A percentile compares a stretch with the other conserved stretches of the same genome.
These are phyloP conservation scores for Cicer chorassanicum DNA, from an alignment of 306 rosid species.

Conservation along the genomic window DNA sequence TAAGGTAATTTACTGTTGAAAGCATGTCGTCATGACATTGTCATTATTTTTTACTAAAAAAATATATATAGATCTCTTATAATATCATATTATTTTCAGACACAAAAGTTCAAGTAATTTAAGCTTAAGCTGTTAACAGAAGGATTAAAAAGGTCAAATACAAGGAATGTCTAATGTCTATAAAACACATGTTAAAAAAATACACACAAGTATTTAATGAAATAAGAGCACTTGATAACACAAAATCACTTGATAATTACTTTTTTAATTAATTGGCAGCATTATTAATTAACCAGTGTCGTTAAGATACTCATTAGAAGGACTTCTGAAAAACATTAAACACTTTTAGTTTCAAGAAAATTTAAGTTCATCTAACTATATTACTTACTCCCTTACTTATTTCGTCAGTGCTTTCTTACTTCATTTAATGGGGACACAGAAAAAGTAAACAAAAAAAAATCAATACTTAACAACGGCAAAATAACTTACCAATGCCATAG, in stretches of 20 bases:
- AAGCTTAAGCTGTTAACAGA: no score
- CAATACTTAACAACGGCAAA: not conserved
- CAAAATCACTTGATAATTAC: not conserved
- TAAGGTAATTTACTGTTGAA: no score
- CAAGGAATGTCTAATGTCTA: no score
- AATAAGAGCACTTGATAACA: not conserved
- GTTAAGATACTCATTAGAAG: not conserved
- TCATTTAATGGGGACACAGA: not conserved
- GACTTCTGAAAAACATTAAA: not conserved
- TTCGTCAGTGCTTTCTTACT: not conserved
- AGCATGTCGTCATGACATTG: no score
- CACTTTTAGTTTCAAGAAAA: not conserved
- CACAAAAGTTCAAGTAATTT: no score
- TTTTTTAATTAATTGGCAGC: not conserved
- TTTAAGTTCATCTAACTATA: not conserved
- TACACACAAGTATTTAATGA: not conserved
- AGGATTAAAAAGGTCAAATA: not conserved
- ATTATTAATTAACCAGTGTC: not conserved
- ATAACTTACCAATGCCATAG: slow-evolving; percentile 80
- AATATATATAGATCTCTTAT: no score
- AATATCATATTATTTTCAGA: no score
- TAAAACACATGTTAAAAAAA: no score
- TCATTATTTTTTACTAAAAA: no score
- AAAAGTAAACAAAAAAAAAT: not conserved
- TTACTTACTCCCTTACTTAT: not conserved